phyloP scores from a whole-genome alignment of 2,329 filamentous ascomycete species.

The Fusarium denticulatum region DNA sequence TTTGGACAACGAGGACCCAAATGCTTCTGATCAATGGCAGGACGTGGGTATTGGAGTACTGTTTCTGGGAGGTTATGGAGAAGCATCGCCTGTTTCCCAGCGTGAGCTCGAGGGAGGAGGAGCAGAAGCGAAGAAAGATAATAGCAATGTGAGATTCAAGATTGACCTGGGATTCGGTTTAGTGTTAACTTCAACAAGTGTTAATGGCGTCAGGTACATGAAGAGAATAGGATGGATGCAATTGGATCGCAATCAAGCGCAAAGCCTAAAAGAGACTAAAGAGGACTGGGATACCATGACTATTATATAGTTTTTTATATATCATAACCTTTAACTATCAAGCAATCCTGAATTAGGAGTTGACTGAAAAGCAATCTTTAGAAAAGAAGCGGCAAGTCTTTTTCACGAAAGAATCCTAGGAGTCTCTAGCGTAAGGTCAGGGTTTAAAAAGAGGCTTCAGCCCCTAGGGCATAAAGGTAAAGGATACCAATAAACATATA shows the following conservation, averaged over 20 bases:
- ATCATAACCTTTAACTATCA: not conserved
- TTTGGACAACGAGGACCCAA: rapidly evolving
- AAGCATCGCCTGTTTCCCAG: rapidly evolving
- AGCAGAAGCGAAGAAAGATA: not conserved
- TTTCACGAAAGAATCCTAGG: too few species aligned
- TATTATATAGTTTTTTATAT: not conserved
- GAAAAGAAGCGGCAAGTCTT: too few species aligned
- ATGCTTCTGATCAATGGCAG: not conserved
- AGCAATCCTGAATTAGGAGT: not conserved
- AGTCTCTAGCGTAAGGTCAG: too few species aligned
- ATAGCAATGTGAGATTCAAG: rapidly evolving
- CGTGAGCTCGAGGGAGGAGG: not conserved
- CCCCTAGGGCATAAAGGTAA: too few species aligned
- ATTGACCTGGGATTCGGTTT: rapidly evolving
- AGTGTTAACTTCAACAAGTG: rapidly evolving
- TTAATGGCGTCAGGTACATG: rapidly evolving
- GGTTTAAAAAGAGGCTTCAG: too few species aligned
- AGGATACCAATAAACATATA: too few species aligned
- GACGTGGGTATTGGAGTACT: rapidly evolving
- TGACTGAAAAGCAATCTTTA: not conserved
- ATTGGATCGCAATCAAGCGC: rapidly evolving
- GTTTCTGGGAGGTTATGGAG: rapidly evolving
- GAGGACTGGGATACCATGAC: not conserved
- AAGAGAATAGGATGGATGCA: not conserved
- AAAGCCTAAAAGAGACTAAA: rapidly evolving